Evolutionary conservation across 1,139 yeast genomes (phyloP).

Genomic region (Lipomyces yarrowii): DNA sequence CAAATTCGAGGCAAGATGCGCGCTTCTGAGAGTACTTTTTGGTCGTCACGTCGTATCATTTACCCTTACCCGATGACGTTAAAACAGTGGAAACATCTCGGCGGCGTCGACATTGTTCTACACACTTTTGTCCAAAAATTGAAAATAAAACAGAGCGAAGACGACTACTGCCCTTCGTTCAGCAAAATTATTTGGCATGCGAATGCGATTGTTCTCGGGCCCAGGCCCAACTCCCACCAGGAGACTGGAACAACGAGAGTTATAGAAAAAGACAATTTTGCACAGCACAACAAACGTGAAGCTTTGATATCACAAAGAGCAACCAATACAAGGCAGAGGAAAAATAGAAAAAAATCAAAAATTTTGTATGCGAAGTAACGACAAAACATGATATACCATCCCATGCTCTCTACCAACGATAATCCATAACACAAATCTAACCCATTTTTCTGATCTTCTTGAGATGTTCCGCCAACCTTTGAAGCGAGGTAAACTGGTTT

Average conservation of each 20-base stretch:
- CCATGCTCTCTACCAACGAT: background rate
- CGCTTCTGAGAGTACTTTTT: no score
- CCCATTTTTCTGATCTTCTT: slow-evolving; percentile 13
- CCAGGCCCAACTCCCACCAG: no score
- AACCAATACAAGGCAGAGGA: background rate
- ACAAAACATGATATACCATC: background rate
- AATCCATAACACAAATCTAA: background rate
- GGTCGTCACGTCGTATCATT: no score
- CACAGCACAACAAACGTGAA: background rate
- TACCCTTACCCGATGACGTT: background rate
- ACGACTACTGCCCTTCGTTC: no score
- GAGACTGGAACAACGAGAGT: no score
- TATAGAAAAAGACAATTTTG: background rate
- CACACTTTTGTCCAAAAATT: background rate
- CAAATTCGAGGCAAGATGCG: no score
- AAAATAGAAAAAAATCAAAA: background rate
- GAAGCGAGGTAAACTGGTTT: slow-evolving; percentile 23
- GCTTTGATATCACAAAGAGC: background rate
- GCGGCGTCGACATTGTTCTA: background rate
- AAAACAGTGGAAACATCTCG: no score
- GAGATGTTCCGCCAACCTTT: slow-evolving; percentile 26
- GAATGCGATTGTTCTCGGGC: no score
- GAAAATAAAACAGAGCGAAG: no score
- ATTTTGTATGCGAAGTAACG: background rate
- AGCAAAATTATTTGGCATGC: no score